Conservation (phyloP, 169 alveolate species). For the Plasmodium billcollinsi region DNA sequence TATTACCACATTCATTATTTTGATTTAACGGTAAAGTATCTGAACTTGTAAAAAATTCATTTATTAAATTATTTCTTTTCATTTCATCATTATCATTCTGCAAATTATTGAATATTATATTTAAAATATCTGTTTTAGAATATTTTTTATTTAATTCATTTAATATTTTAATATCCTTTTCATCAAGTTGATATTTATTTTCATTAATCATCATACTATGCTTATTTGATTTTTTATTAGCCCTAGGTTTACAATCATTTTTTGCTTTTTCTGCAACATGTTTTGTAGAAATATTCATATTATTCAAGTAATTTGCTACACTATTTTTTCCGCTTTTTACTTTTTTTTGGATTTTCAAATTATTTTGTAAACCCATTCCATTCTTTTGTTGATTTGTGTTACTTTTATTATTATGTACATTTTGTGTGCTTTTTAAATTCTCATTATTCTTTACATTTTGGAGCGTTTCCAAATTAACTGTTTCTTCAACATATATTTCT, state of each 20-base stretch:
- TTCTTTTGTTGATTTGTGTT: conserved; percentile 2
- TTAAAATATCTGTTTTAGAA: neutral
- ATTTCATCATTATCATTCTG: neutral
- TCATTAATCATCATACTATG: neutral
- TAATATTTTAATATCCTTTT: neutral
- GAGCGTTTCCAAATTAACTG: neutral
- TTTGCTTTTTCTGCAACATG: neutral
- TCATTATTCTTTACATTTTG: neutral
- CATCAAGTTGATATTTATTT: neutral
- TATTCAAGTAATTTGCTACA: neutral
- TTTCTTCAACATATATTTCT: conserved; percentile 55
- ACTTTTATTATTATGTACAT: conserved; percentile 9
- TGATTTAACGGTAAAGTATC: too few species aligned
- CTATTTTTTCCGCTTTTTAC: conserved; percentile 6
- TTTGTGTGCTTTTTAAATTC: neutral
- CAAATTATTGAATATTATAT: neutral
- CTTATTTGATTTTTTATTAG: neutral
- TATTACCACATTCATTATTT: too few species aligned
- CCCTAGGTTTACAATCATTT: neutral
- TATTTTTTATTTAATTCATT: neutral
- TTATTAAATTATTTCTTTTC: too few species aligned
- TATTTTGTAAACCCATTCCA: neutral
- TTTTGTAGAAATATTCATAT: neutral
- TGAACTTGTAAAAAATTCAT: too few species aligned
- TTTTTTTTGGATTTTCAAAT: conserved; percentile 4